These are phyloP conservation scores for Candida caryicola DNA, from an alignment of 805 yeast species.

Conservation along the genomic window DNA sequence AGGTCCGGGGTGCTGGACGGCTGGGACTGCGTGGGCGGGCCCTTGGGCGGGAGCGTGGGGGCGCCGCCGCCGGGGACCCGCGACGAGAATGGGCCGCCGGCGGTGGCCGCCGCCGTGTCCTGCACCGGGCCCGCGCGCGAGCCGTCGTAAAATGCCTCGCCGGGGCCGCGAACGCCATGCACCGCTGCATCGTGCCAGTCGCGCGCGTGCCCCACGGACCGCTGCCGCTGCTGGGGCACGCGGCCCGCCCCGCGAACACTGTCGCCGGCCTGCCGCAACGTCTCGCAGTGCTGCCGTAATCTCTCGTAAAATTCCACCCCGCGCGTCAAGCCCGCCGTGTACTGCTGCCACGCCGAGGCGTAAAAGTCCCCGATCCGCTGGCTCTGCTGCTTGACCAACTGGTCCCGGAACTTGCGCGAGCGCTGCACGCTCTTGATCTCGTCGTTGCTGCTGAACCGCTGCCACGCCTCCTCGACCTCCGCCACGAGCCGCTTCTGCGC, in stretches of 20 bases:
- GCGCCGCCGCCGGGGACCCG: neutral
- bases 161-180: neutral
- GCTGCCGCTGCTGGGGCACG: neutral
- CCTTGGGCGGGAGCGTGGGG: neutral
- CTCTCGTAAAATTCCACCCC: constrained; percentile 65
- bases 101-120: neutral
- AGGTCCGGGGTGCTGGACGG: constrained; percentile 9
- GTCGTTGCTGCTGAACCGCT: constrained; percentile 21
- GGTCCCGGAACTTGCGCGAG: constrained; percentile 38
- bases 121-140: neutral
- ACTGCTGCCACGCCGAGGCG: constrained; percentile 52
- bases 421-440: constrained; percentile 40
- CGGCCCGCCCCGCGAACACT: neutral
- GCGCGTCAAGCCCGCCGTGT: constrained; percentile 54
- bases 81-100: neutral
- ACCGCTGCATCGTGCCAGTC: neutral
- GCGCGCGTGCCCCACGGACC: neutral
- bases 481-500: constrained; percentile 55
- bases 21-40: neutral
- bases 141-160: neutral
- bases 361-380: constrained; percentile 47
- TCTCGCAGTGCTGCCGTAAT: constrained; percentile 28
- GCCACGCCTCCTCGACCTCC: constrained; percentile 31
- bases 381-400: constrained; percentile 30
- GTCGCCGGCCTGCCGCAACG: neutral